Percentiles rank a stretch among this genome's conserved stretches.
Evolutionary conservation across 352 stramenopile species (phyloP).

Genomic region (Pythium plurisporium): DNA sequence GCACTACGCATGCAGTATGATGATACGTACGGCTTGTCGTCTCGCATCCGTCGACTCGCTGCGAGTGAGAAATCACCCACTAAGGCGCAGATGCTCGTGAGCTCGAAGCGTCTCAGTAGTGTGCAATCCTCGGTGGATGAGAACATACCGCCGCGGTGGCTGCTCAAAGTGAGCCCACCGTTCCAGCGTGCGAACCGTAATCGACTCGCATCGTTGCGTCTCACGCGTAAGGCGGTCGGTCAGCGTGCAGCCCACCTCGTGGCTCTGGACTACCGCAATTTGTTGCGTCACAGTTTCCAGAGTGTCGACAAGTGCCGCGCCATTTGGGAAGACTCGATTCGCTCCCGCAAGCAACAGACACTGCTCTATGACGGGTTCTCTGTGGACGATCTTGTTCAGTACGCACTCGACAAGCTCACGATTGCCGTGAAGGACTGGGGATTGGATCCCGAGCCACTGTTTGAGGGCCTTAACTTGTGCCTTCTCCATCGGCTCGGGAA

Average conservation of each 20-base stretch:
- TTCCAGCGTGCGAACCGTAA: constrained; percentile 59
- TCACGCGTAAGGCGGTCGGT: constrained; percentile 30
- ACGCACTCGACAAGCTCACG: constrained; percentile 51
- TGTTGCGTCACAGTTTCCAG: constrained; percentile 29
- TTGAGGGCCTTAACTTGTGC: constrained; percentile 65
- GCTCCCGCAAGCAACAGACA: constrained; percentile 21
- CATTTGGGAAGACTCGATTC: constrained; percentile 41
- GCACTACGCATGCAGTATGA: constrained; percentile 53
- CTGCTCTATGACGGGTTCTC: constrained; percentile 27
- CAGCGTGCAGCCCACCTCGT: constrained; percentile 44
- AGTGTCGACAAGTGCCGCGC: constrained; percentile 46
- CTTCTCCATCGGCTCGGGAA: constrained; percentile 44
- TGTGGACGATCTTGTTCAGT: constrained; percentile 39
- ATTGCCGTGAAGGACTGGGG: constrained; percentile 68
- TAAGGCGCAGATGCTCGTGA: constrained; percentile 4
- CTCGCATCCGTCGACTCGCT: constrained; percentile 24
- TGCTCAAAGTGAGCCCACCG: constrained; percentile 47
- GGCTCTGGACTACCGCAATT: constrained; percentile 37
- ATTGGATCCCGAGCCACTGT: constrained; percentile 55
- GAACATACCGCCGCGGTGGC: constrained; percentile 44
- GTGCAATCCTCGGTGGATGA: not conserved
- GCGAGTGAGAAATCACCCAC: constrained; percentile 6
- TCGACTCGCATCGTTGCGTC: constrained; percentile 33
- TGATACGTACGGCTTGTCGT: constrained; percentile 57
- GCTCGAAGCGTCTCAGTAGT: not conserved